Evolutionary conservation across 139 green algal genomes (phyloP).

Genomic region (Chlorella sp.): DNA sequence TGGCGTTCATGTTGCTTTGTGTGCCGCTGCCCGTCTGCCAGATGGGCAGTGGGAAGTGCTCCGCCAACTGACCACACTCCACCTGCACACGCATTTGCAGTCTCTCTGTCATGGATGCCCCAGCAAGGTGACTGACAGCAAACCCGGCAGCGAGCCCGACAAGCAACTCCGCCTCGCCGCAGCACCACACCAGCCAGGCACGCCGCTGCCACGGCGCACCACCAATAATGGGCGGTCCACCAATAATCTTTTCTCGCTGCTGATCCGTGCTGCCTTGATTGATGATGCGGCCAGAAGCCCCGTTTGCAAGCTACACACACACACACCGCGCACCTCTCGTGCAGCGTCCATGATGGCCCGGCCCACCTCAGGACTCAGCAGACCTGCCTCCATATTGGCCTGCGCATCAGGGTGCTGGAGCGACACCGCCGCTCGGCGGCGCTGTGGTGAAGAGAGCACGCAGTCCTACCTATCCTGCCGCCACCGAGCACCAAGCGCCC

Average conservation of each 20-base stretch:
- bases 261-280: too few relatives aligned
- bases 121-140: not conserved
- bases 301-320: not conserved
- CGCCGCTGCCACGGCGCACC: not conserved
- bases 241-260: not conserved
- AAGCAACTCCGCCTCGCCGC: too few relatives aligned
- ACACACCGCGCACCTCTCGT: slow-evolving; percentile 9
- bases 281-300: too few relatives aligned
- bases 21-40: slow-evolving; percentile 94
- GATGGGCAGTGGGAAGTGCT: slow-evolving; percentile 90
- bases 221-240: not conserved
- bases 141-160: too few relatives aligned
- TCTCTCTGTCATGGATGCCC: not conserved
- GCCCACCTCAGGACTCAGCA: slow-evolving; percentile 54
- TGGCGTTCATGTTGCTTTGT: slow-evolving; percentile 98
- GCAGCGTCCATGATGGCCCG: slow-evolving; percentile 50
- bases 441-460: too few relatives aligned
- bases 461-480: not conserved
- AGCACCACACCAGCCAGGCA: not conserved
- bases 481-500: not conserved
- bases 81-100: slow-evolving; percentile 51
- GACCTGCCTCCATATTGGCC: slow-evolving; percentile 66
- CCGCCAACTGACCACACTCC: slow-evolving; percentile 70
- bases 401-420: too few relatives aligned
- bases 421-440: not conserved